Evolutionary conservation across 139 green algal species (phyloP), one percentile per base, ranked within the genome.

Genomic region (Chlamydomonas schloesseri): DNA sequence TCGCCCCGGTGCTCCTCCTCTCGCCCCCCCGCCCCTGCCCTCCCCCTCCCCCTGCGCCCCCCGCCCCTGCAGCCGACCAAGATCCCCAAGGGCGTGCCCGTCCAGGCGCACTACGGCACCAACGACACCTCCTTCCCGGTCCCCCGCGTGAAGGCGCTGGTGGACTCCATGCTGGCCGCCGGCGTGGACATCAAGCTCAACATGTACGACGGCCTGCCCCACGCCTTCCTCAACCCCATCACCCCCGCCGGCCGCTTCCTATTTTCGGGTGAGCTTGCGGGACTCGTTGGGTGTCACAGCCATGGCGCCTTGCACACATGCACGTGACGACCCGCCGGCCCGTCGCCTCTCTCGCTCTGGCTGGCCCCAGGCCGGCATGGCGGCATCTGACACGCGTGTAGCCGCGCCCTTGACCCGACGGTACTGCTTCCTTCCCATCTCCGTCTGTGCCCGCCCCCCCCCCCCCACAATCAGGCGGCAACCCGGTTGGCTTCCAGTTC

Each of bases 191-290:
- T 84, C 29, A 74, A 84, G 64, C 64, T 84, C 0, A 53, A 84
- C 77, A 28, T 75, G 77, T 84, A 84, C 65, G 29, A 47, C 0
- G 77, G 77, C n/a, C 77, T 84, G 20, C 77, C 77, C 23, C 77
- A 84, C 46, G 77, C 77, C 42, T 84, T 84, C 77, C 53, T 84
- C 42, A 84, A 84, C 65, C 64, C 64, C 28, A 74, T 84, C 26
- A 84, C 64, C 26, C 77, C 77, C 64, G 77, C 42, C 2, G 77
- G 77, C 62, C 77, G 77, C 33, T 65, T 10, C 10, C 77, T 75
- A 0, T 24, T 84, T n/a, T 18, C 62, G 2, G 62, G 76, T 83
- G 42, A 73, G 76, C 62, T n/a, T n/a, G n/a, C n/a, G n/a, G 11
- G 21, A 6, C 68, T 50, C 42, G 42, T 50, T n/a, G n/a, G n/a